phyloP scores from a whole-genome alignment of 1,284 basidiomycete species.

The Sanghuangporus sanghuang region DNA sequence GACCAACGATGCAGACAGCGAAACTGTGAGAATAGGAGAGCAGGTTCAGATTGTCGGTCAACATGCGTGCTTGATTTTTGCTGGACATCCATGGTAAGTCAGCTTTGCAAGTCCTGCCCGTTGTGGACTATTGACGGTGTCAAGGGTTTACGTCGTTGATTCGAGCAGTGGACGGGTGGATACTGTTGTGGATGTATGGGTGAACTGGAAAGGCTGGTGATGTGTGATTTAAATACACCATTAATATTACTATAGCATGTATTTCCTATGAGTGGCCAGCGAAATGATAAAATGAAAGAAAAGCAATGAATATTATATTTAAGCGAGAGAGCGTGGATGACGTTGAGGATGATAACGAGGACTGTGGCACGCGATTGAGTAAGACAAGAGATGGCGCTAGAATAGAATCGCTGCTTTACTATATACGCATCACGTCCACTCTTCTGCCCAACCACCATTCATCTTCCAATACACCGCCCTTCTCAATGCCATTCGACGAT shows the following conservation, averaged over 20 bases:
- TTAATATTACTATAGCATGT: no score
- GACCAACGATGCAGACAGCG: constrained; percentile 19
- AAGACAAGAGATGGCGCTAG: not conserved
- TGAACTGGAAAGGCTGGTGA: constrained; percentile 89
- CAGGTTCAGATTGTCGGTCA: constrained; percentile 66
- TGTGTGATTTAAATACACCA: not conserved
- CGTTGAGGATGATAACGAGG: no score
- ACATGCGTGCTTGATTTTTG: constrained; percentile 74
- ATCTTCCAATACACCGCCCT: not conserved
- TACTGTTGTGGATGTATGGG: constrained; percentile 79
- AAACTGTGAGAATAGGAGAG: constrained; percentile 52
- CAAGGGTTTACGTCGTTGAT: constrained; percentile 61
- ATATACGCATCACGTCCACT: not conserved
- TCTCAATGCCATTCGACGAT: constrained; percentile 32
- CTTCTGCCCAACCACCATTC: constrained; percentile 12
- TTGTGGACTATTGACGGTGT: not conserved
- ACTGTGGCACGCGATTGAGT: not conserved
- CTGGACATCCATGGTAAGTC: constrained; percentile 72
- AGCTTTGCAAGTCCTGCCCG: not conserved
- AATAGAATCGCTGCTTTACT: no score
- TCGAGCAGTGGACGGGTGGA: constrained; percentile 40
- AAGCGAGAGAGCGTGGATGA: no score
- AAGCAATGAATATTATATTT: no score
- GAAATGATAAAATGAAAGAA: no score
- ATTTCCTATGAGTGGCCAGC: no score